Conservation (phyloP, 176 grass and related monocot genomes). For the Aegilops sharonensis region DNA sequence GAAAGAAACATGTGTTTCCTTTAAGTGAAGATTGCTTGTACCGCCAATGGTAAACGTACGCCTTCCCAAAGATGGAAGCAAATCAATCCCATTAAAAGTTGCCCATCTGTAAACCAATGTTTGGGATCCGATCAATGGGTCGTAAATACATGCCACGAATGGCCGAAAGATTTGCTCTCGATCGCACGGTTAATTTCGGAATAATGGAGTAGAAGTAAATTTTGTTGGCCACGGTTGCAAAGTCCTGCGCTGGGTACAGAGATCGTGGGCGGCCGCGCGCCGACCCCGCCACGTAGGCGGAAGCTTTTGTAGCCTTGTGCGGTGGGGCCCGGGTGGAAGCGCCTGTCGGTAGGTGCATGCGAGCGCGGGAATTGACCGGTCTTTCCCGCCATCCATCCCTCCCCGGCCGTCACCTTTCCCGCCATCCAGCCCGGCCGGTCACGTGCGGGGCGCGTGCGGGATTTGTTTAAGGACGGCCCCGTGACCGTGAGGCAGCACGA, state of each 20-base stretch:
- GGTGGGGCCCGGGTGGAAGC: conserved; percentile 1
- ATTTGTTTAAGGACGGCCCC: neutral
- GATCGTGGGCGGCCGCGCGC: neutral
- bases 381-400: neutral
- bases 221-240: too few relatives aligned
- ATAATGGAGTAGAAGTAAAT: too few relatives aligned
- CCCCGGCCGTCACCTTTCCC: neutral
- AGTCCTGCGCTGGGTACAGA: neutral
- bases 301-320: too few relatives aligned
- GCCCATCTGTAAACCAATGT: neutral
- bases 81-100: neutral
- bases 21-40: neutral
- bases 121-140: neutral
- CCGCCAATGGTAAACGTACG: neutral
- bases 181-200: neutral
- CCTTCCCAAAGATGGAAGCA: neutral
- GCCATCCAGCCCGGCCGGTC: neutral
- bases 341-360: conserved; percentile 27
- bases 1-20: neutral
- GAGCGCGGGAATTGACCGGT: conserved; percentile 18
- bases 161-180: too few relatives aligned
- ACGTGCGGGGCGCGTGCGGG: conserved; percentile 29
- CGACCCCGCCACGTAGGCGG: too few relatives aligned
- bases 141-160: neutral
- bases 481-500: neutral